These are phyloP conservation scores for Tetragonia tetragonoides DNA, from an alignment of 148 eudicot genomes.

Conservation along the genomic window DNA sequence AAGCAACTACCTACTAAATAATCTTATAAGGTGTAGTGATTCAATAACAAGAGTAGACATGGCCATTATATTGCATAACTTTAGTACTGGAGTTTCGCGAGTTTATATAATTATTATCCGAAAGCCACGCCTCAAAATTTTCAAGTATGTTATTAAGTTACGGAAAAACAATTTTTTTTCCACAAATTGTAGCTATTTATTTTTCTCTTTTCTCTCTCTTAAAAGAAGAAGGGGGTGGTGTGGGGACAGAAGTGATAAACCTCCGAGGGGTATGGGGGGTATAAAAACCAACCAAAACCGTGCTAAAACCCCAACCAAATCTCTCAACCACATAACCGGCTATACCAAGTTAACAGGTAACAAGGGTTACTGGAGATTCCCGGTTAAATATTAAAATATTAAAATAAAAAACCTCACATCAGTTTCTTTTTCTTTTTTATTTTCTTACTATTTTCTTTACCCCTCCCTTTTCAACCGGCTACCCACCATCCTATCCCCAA, in stretches of 20 bases:
- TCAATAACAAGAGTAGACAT: no score
- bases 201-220: slow-evolving; percentile 21
- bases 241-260: slow-evolving; percentile 38
- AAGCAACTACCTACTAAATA: no score
- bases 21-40: no score
- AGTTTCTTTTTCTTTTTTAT: slow-evolving; percentile 19
- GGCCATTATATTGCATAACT: no score
- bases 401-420: slow-evolving; percentile 18
- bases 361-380: slow-evolving; percentile 17
- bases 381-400: background rate
- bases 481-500: background rate
- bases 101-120: no score
- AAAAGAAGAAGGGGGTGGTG: slow-evolving; percentile 17
- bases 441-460: background rate
- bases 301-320: slow-evolving; percentile 52
- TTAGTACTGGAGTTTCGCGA: no score
- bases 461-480: no score
- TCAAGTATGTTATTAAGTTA: no score
- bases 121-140: no score
- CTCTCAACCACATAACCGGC: slow-evolving; percentile 46
- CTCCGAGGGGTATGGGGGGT: slow-evolving; percentile 34
- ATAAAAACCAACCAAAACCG: slow-evolving; percentile 30
- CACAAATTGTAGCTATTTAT: no score
- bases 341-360: slow-evolving; percentile 22
- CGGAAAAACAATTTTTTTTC: no score